phyloP scores from a whole-genome alignment of 1,284 basidiomycete species.

The Irpex rosettiformis region DNA sequence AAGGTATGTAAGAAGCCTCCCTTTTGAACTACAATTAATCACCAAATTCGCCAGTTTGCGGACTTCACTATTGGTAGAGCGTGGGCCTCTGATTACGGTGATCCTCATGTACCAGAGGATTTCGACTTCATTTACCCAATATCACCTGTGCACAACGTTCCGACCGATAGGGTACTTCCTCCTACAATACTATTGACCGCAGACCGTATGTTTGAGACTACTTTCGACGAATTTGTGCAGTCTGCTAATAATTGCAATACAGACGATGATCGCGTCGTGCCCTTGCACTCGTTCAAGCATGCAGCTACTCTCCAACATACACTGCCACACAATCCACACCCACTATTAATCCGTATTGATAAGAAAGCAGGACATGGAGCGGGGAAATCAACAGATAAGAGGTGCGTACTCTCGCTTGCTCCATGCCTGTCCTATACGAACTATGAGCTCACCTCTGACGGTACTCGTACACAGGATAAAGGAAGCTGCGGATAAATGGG shows the following conservation, averaged over 20 bases:
- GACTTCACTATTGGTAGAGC: constrained; percentile 77
- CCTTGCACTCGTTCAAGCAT: constrained; percentile 79
- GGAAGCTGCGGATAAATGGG: constrained; percentile 74
- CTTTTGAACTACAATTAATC: constrained; percentile 6
- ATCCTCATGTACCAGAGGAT: constrained; percentile 69
- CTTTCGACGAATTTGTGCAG: neutral
- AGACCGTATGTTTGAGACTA: constrained; percentile 53
- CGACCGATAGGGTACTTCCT: constrained; percentile 57
- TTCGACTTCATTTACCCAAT: constrained; percentile 82
- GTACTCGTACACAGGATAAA: constrained; percentile 47
- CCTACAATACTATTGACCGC: constrained; percentile 71
- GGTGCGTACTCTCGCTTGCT: constrained; percentile 34
- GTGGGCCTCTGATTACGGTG: constrained; percentile 83
- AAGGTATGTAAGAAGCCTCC: constrained; percentile 42
- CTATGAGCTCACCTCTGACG: neutral
- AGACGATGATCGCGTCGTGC: constrained; percentile 84
- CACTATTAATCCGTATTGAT: constrained; percentile 72
- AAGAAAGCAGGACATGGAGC: constrained; percentile 80
- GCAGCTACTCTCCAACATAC: constrained; percentile 71
- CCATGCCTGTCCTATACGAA: neutral
- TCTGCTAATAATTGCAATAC: neutral
- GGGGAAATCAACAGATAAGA: constrained; percentile 75
- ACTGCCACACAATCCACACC: constrained; percentile 60
- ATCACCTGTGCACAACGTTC: constrained; percentile 76
- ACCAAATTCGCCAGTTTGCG: constrained; percentile 49